Evolutionary conservation across 164 flowering plant genomes (phyloP), one percentile per base, ranked within the genome.

Genomic region (Berberis vulgaris): DNA sequence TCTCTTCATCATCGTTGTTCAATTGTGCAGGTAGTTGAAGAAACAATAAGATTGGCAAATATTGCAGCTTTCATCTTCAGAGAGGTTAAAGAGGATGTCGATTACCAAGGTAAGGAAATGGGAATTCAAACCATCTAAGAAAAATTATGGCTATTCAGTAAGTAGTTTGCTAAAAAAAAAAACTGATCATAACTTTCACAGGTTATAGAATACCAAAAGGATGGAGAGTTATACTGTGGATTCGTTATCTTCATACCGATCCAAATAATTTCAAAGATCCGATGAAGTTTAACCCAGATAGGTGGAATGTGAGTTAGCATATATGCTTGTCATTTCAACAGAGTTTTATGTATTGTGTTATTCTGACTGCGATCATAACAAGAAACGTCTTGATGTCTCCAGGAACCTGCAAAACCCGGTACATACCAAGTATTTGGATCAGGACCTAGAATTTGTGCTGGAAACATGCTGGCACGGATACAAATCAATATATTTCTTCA

Each of bases 181-280:
- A 46, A 8, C 49, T 46, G 5, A 46, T 5, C 8, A 46, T 8
- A 46, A 46, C 13, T 52, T n/a, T 49, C 76, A 69, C 79, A 82
- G 85, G 84, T 59, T 78, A 81, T 60, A 79, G 39, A 52, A 78
- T 82, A 57, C 81, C 83, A 0, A 77, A 78, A 68, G 79, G 69
- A 9, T 82, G 83, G 88, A 77, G 64, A 55, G 80, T 78, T 3
- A 47, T 60, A 54, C 11, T 68, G 3, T 82, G 81, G 84, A 4
- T 71, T 54, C 71, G 81, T 12, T 73, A 73, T 43, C 65, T 79
- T 13, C 89, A 84, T 54, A 81, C 77, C 12, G 73, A 78, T 70
- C 81, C 84, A 12, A 81, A 78, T n/a, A 73, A 78, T 67, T 82
- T 78, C 60, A 74, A 82, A 0, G 79, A 82, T 68, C 83, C 89